Percentiles rank a stretch among this genome's conserved stretches.
Conservation (phyloP, 192 early-diverging fungal genomes). For the Allomyces macrogynus region DNA sequence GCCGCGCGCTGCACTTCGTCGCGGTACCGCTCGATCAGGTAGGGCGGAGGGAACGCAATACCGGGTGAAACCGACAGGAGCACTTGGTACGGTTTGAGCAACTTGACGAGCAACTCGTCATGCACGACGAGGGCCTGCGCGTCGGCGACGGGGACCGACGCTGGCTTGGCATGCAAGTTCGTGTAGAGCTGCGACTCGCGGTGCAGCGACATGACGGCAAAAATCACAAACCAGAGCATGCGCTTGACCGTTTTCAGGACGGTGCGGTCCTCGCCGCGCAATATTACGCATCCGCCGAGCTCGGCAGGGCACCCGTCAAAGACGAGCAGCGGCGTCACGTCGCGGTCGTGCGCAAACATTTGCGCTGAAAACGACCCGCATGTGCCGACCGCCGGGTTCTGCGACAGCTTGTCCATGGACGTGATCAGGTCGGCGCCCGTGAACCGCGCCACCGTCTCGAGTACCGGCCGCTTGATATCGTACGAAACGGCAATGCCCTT, state of each 20-base stretch:
- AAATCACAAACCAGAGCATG: slow-evolving; percentile 60
- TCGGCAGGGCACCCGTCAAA: slow-evolving; percentile 66
- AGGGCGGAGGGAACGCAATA: slow-evolving; percentile 70
- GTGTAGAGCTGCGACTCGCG: not conserved
- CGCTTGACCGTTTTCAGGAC: slow-evolving; percentile 55
- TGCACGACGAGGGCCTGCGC: no score
- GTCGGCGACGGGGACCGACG: not conserved
- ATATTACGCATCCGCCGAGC: slow-evolving; percentile 65
- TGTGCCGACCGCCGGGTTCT: slow-evolving; percentile 49
- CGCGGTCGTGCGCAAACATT: slow-evolving; percentile 45
- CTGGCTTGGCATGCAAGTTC: not conserved
- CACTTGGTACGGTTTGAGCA: slow-evolving; percentile 36
- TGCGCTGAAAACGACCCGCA: slow-evolving; percentile 58
- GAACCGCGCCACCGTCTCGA: slow-evolving; percentile 65
- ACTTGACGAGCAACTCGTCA: slow-evolving; percentile 1
- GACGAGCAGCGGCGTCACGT: slow-evolving; percentile 64
- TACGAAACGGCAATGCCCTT: slow-evolving; percentile 59
- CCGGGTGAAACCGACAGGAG: slow-evolving; percentile 75
- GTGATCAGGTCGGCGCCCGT: slow-evolving; percentile 64
- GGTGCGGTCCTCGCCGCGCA: slow-evolving; percentile 60
- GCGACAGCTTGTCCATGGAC: slow-evolving; percentile 59
- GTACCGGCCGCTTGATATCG: slow-evolving; percentile 70
- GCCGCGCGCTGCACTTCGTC: slow-evolving; percentile 22
- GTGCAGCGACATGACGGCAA: slow-evolving; percentile 19
- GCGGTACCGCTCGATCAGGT: slow-evolving; percentile 44